Evolutionary conservation across 352 stramenopile species (phyloP).

Genomic region (Globisporangium emineosum): DNA sequence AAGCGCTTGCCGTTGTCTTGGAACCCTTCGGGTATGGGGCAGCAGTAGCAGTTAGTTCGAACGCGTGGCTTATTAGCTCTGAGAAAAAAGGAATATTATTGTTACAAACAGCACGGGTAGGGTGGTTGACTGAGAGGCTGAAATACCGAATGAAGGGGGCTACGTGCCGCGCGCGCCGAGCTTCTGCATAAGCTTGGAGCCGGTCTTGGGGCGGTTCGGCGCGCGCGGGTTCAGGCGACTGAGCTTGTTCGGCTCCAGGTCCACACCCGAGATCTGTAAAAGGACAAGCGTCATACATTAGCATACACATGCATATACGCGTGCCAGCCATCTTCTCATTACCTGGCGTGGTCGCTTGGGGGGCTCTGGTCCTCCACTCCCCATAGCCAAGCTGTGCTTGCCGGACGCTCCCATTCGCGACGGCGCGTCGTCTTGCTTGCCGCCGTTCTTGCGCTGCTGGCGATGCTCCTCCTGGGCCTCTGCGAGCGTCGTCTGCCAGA

Average conservation of each 20-base stretch:
- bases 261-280: constrained; percentile 30
- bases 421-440: constrained; percentile 19
- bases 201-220: constrained; percentile 35
- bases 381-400: constrained; percentile 1
- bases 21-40: background rate
- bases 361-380: constrained; percentile 27
- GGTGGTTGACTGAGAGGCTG: background rate
- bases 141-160: background rate
- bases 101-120: background rate
- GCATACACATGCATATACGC: constrained; percentile 2
- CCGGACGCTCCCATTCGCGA: constrained; percentile 7
- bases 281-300: background rate
- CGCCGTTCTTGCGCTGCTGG: constrained; percentile 31
- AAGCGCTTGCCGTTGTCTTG: background rate
- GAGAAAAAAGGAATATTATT: constrained; percentile 4
- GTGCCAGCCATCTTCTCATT: too few relatives aligned
- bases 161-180: constrained; percentile 31
- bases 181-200: constrained; percentile 77
- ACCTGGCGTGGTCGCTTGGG: constrained; percentile 63
- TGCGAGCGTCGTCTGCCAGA: constrained; percentile 49
- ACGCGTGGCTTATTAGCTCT: background rate
- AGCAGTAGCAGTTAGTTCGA: background rate
- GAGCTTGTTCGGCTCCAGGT: constrained; percentile 58
- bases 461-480: constrained; percentile 67
- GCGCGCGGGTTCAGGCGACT: constrained; percentile 34